Evolutionary conservation across 2,329 filamentous ascomycete species (phyloP).

Genomic region (Diaporthe amygdali): DNA sequence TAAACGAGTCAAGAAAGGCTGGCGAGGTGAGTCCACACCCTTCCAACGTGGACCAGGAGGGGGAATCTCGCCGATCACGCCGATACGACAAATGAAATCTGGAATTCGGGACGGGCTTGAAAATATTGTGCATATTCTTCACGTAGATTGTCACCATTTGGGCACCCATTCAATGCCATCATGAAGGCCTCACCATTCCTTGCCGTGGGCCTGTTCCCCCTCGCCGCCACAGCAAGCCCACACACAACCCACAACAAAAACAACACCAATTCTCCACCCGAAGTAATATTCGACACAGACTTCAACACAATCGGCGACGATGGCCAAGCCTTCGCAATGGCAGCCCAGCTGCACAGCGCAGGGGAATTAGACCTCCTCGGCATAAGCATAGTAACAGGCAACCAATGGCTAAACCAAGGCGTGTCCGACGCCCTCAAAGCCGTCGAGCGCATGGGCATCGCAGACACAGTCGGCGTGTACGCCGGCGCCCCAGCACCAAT

Average conservation of each 20-base stretch:
- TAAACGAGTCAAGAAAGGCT: not conserved
- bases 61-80: not conserved
- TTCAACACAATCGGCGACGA: conserved; percentile 14
- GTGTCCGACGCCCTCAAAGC: not conserved
- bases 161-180: no score
- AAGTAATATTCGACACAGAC: not conserved
- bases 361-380: not conserved
- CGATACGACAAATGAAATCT: not conserved
- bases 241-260: not conserved
- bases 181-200: not conserved
- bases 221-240: not conserved
- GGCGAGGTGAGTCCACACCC: not conserved
- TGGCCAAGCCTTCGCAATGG: conserved; percentile 8
- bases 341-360: not conserved
- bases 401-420: not conserved
- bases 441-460: not conserved
- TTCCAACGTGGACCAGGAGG: not conserved
- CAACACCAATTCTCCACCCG: not conserved
- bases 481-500: not conserved
- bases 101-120: rapidly evolving
- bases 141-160: not conserved
- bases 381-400: not conserved
- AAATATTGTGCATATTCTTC: not conserved
- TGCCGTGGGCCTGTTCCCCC: not conserved
- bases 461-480: not conserved